Evolutionary conservation across 805 yeast genomes (phyloP), one percentile per base, ranked within the genome.

Genomic region (Limtongia smithiae): DNA sequence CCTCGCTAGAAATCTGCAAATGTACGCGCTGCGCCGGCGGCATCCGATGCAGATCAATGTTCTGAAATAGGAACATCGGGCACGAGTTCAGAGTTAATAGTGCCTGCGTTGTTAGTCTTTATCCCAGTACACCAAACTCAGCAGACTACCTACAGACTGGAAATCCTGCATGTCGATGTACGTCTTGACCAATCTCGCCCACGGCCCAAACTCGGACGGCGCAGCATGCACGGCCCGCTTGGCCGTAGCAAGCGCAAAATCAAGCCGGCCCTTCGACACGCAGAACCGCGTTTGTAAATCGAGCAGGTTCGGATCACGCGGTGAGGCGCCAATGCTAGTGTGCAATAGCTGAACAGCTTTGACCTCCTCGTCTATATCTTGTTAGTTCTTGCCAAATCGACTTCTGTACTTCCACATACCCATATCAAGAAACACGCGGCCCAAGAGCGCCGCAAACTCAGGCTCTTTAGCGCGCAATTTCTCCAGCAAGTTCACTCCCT

Each of bases 181-280:
- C 31, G 80, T 76, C 52, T 80, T 71, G 4, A 84, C 77, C 37
- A 87, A 69, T 32, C 71, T 69, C 50, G 76, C 77, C 96, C 96
- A 87, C 25, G 83, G 70, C 44, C 74, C 77, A 62, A 82, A 87
- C 63, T 83, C 91, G 1, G 86, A 72, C 0, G 95, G 95, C n/a
- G 85, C 71, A 2, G 84, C 72, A 43, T 76, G 71, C 17, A 84
- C 80, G 3, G 89, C 78, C 22, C 77, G 71, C 17, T 73, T 67
- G 0, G 94, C 84, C 8, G 82, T 68, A 20, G 71, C 66, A 15
- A 79, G 63, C 0, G 95, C 95, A 37, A 77, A 62, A 34, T 73
- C 76, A 15, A 73, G 70, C n/a, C 78, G 61, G 22, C 70, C 65
- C 62, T 82, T 83, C 6, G 75, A 61, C 4, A 82, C 66, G 46